These are phyloP conservation scores for Aspergillus panamensis DNA, from an alignment of 495 filamentous ascomycete species.

Conservation along the genomic window DNA sequence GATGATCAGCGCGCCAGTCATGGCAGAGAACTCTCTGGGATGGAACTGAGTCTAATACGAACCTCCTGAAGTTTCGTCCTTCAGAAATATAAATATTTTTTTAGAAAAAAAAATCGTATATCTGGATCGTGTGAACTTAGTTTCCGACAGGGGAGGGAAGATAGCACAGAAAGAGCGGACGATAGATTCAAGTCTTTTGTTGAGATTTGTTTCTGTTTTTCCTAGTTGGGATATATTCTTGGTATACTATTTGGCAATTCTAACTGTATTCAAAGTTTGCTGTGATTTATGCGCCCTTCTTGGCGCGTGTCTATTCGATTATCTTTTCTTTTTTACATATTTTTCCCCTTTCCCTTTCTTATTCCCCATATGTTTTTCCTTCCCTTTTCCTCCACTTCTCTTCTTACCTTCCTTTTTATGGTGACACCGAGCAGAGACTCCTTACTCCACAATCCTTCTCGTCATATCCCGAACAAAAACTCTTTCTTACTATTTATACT, in stretches of 20 bases:
- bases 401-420: slow-evolving; percentile 29
- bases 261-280: slow-evolving; percentile 26
- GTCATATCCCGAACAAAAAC: slow-evolving; percentile 15
- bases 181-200: slow-evolving; percentile 23
- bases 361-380: slow-evolving; percentile 29
- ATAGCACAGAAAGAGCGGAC: slow-evolving; percentile 24
- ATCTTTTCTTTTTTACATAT: slow-evolving; percentile 13
- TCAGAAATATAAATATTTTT: slow-evolving; percentile 14
- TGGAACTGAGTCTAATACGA: slow-evolving; percentile 70
- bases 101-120: slow-evolving; percentile 8
- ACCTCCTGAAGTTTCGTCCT: not conserved
- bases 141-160: slow-evolving; percentile 10
- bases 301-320: slow-evolving; percentile 3
- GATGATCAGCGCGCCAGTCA: slow-evolving; percentile 80
- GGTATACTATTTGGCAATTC: slow-evolving; percentile 20
- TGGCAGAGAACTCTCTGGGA: slow-evolving; percentile 95
- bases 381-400: slow-evolving; percentile 19
- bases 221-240: slow-evolving; percentile 12
- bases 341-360: slow-evolving; percentile 19
- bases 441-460: slow-evolving; percentile 19
- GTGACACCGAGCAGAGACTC: slow-evolving; percentile 26
- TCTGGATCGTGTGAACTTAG: slow-evolving; percentile 4
- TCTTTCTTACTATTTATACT: slow-evolving; percentile 20
- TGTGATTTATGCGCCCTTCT: slow-evolving; percentile 2
- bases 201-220: slow-evolving; percentile 10